Percentiles rank a stretch among this genome's conserved stretches.
Conservation (phyloP, 1,139 yeast species). For the Geotrichum candidum region DNA sequence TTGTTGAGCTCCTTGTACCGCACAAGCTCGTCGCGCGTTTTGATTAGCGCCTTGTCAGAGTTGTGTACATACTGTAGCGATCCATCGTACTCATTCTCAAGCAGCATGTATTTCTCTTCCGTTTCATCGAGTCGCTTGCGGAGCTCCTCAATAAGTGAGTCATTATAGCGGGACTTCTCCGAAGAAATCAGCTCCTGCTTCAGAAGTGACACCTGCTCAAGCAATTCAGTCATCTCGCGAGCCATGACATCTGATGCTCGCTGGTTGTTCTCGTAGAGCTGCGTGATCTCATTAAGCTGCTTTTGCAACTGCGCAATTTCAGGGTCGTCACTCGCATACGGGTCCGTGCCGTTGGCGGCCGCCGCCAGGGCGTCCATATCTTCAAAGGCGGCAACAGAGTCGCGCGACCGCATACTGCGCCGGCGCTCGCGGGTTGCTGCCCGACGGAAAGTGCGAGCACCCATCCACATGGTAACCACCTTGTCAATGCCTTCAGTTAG, state of each 20-base stretch:
- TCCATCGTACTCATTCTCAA: constrained; percentile 57
- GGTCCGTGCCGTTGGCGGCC: background rate
- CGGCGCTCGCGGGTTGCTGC: background rate
- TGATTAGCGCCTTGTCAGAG: constrained; percentile 66
- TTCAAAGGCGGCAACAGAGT: background rate
- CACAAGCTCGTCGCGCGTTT: constrained; percentile 65
- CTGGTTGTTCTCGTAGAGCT: constrained; percentile 31
- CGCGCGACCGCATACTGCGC: background rate
- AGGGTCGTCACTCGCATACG: constrained; percentile 19
- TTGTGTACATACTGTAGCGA: constrained; percentile 68
- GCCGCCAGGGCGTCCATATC: background rate
- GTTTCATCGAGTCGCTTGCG: constrained; percentile 9
- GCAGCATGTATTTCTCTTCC: constrained; percentile 20
- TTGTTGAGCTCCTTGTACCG: constrained; percentile 53
- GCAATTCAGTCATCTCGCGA: constrained; percentile 24
- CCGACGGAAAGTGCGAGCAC: background rate
- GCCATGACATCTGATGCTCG: constrained; percentile 31
- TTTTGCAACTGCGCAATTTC: constrained; percentile 21
- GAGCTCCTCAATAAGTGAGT: constrained; percentile 4
- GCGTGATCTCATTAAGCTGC: constrained; percentile 23
- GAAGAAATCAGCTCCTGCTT: constrained; percentile 25
- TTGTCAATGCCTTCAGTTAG: constrained; percentile 25
- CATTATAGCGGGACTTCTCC: constrained; percentile 14
- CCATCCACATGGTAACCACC: constrained; percentile 28
- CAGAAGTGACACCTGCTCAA: constrained; percentile 26